Percentiles rank a stretch among this genome's conserved stretches.
These are phyloP conservation scores for Solanum pinnatisectum DNA, from an alignment of 257 asterid genomes.

Conservation along the genomic window DNA sequence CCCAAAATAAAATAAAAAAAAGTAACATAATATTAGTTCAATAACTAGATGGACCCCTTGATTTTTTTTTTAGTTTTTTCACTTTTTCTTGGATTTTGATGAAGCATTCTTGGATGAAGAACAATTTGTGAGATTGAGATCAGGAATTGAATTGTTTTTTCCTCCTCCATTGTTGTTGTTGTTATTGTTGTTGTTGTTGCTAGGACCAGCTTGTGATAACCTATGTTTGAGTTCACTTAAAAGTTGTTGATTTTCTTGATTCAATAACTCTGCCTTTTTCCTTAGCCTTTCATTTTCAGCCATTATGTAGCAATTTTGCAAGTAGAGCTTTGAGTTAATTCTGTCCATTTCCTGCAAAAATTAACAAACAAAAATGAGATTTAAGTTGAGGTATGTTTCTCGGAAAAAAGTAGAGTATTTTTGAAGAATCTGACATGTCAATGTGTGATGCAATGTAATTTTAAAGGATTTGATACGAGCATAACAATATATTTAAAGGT, in stretches of 20 bases:
- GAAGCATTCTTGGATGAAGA: conserved; percentile 28
- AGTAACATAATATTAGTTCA: neutral
- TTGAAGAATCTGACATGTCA: too few relatives aligned
- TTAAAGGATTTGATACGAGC: too few relatives aligned
- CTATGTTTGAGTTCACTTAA: conserved; percentile 51
- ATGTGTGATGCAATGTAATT: too few relatives aligned
- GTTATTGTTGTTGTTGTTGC: neutral
- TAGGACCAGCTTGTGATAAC: conserved; percentile 31
- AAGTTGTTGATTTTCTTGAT: conserved; percentile 73
- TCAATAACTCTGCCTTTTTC: conserved; percentile 63
- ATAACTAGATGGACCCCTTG: conserved; percentile 4
- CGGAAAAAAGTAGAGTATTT: too few relatives aligned
- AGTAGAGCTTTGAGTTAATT: conserved; percentile 57
- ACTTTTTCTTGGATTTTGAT: conserved; percentile 38
- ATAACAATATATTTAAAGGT: neutral
- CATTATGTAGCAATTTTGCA: conserved; percentile 70
- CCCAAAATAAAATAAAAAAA: neutral
- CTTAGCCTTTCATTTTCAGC: conserved; percentile 72
- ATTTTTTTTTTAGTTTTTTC: neutral
- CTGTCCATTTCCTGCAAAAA: conserved; percentile 39
- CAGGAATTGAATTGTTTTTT: conserved; percentile 14
- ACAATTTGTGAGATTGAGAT: conserved; percentile 17
- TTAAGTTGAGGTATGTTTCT: too few relatives aligned
- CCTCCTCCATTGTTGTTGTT: neutral
- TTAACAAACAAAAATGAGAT: neutral